Base-by-base conservation (phyloP, 1,284 basidiomycete species). In the Peniophora sp. region DNA sequence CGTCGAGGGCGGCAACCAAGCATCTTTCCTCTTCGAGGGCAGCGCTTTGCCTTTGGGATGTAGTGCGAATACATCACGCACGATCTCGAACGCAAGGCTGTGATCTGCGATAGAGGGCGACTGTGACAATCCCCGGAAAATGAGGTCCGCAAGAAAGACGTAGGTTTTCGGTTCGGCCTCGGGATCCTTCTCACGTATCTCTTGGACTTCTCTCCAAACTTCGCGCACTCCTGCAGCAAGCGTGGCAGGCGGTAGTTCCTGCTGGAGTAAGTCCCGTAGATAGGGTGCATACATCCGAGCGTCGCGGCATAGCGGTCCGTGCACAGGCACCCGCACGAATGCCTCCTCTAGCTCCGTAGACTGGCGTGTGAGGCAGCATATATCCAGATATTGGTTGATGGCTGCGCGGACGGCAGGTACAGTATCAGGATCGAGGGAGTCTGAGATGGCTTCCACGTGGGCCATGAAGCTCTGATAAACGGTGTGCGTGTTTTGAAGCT, bases 11-110 rank as follows among this genome's bases (percentile, higher is more conserved):
- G 27, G 27, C 27, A 32, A 6, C 27, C 6, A 5, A 12, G 12
- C 12, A 6, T 12, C 27, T 12, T 32, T 32, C 27, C 6, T 32
- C 12, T 5, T 6, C 27, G 27, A 32, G 6, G 27, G 27, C 12
- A 12, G 12, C 27, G 27, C 27, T 32, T 32, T 32, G 27, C 27
- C 27, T 20, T 41, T 6, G 37, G 37, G 37, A 41, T 41, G 37
- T 20, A 41, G 15, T 8, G n/a, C 37, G 37, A 41, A 20, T 5
- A 8, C 8, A n/a, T 85, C 73, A 32, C 68, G 69, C 14, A 79
- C 62, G 56, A 90, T 75, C 52, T 79, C 71, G 54, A 87, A 76
- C 2, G 81, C 85, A 39, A 85, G 67, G 11, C 75, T 68, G 50
- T 82, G 76, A 15, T 41, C n/a, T 5, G 37, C 37, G 37, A 41